Conservation (phyloP, 495 filamentous ascomycete genomes). For the Penicillium cataractarum region DNA sequence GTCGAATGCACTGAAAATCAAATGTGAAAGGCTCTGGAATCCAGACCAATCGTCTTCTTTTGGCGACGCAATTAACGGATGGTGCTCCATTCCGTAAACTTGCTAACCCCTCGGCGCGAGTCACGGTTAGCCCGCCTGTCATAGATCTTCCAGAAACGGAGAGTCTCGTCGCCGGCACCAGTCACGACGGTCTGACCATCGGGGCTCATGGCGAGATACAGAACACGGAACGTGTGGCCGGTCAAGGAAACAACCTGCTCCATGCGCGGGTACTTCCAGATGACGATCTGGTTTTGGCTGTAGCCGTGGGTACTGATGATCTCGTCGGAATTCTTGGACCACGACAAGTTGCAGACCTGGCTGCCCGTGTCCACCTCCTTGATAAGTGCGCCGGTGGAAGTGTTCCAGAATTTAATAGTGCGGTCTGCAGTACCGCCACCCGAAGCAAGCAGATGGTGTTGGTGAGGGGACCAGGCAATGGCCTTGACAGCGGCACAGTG, state of each 20-base stretch:
- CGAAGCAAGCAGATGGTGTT: conserved; percentile 89
- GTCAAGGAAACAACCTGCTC: conserved; percentile 92
- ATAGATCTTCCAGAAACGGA: conserved; percentile 97
- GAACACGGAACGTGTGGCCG: conserved; percentile 92
- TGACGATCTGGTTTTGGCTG: conserved; percentile 94
- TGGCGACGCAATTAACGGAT: conserved; percentile 56
- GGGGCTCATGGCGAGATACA: conserved; percentile 96
- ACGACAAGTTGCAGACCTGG: conserved; percentile 95
- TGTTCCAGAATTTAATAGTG: conserved; percentile 97
- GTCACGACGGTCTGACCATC: conserved; percentile 94
- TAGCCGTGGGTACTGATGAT: conserved; percentile 98
- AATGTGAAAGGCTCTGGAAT: conserved; percentile 6
- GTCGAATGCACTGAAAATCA: conserved; percentile 42
- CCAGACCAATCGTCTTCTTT: neutral
- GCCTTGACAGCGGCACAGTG: conserved; percentile 97
- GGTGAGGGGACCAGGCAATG: conserved; percentile 98
- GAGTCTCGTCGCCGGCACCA: conserved; percentile 92
- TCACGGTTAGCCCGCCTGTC: conserved; percentile 62
- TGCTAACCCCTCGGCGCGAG: conserved; percentile 56
- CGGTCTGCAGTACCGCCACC: conserved; percentile 95
- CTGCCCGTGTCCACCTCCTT: conserved; percentile 93
- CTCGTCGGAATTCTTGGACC: conserved; percentile 95
- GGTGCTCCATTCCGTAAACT: conserved; percentile 68
- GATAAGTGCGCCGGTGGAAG: conserved; percentile 72
- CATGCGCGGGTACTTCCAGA: conserved; percentile 99